phyloP scores from a whole-genome alignment of 78 protist genomes.

The Tieghemostelium lacteum region DNA sequence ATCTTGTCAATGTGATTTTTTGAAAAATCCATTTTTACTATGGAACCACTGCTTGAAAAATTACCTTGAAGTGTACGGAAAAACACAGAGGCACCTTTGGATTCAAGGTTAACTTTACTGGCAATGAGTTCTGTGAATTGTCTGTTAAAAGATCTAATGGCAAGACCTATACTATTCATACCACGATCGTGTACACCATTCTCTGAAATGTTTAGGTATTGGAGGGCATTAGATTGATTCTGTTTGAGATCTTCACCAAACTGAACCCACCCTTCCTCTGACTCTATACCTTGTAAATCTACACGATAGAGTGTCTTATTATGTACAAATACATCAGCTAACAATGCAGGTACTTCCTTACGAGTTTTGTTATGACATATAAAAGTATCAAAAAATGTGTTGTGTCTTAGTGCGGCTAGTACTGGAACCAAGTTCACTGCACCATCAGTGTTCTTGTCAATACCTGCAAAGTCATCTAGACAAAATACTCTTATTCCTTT shows the following conservation, averaged over 20 bases:
- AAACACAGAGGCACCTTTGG: constrained; percentile 46
- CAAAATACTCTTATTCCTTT: constrained; percentile 52
- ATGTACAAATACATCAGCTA: constrained; percentile 71
- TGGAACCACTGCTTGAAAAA: constrained; percentile 15
- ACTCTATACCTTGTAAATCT: constrained; percentile 7
- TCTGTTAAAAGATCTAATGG: constrained; percentile 26
- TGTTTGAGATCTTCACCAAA: constrained; percentile 47
- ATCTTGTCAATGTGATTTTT: constrained; percentile 26
- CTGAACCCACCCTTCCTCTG: constrained; percentile 60
- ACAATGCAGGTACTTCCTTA: constrained; percentile 42
- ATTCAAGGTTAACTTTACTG: constrained; percentile 8
- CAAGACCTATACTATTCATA: constrained; percentile 26
- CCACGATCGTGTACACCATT: constrained; percentile 41
- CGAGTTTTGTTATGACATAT: constrained; percentile 60
- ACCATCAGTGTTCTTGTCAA: constrained; percentile 32
- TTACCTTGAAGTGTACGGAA: constrained; percentile 59
- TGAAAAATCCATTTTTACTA: constrained; percentile 18
- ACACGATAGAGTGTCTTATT: constrained; percentile 17
- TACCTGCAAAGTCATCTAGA: constrained; percentile 76
- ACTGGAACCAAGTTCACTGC: constrained; percentile 38
- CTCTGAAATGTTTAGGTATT: constrained; percentile 16
- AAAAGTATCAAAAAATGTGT: constrained; percentile 70
- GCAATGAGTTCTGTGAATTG: constrained; percentile 24
- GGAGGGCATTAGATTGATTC: constrained; percentile 21
- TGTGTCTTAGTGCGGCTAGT: constrained; percentile 58